Conservation (phyloP, 768 basidiomycete species). For the Boletus sp. region DNA sequence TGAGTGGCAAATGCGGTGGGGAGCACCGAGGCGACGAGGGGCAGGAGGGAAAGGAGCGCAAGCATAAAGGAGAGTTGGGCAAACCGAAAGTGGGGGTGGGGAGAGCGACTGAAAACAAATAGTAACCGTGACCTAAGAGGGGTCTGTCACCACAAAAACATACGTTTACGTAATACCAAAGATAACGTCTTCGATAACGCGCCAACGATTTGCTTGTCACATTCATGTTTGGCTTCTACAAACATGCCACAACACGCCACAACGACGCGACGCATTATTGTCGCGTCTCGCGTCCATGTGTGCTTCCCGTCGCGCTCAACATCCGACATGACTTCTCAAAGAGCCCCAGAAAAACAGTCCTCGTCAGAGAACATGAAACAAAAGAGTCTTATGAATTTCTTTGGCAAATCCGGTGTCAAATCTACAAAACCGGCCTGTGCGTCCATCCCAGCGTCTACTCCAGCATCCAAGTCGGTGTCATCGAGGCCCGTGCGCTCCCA, state of each 20-base stretch:
- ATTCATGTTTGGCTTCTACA: neutral
- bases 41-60: constrained; percentile 13
- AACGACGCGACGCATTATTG: constrained; percentile 4
- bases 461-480: constrained; percentile 35
- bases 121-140: neutral
- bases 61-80: constrained; percentile 21
- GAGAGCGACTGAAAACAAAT: neutral
- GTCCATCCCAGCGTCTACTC: constrained; percentile 7
- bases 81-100: constrained; percentile 12
- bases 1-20: constrained; percentile 20
- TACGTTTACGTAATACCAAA: neutral
- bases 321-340: constrained; percentile 17
- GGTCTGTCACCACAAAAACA: neutral
- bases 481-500: constrained; percentile 36
- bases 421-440: constrained; percentile 32
- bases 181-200: neutral
- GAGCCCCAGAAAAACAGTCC: constrained; percentile 34
- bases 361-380: constrained; percentile 55
- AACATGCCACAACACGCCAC: constrained; percentile 20
- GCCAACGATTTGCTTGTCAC: too few relatives aligned
- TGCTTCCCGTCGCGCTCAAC: constrained; percentile 2
- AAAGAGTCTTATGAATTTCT: constrained; percentile 72
- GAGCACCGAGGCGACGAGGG: constrained; percentile 14
- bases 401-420: constrained; percentile 37
- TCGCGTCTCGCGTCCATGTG: neutral